A percentile compares a stretch with the other conserved stretches of the same genome.
Conservation (phyloP, 2,329 filamentous ascomycete genomes). For the Aschersonia sp. region DNA sequence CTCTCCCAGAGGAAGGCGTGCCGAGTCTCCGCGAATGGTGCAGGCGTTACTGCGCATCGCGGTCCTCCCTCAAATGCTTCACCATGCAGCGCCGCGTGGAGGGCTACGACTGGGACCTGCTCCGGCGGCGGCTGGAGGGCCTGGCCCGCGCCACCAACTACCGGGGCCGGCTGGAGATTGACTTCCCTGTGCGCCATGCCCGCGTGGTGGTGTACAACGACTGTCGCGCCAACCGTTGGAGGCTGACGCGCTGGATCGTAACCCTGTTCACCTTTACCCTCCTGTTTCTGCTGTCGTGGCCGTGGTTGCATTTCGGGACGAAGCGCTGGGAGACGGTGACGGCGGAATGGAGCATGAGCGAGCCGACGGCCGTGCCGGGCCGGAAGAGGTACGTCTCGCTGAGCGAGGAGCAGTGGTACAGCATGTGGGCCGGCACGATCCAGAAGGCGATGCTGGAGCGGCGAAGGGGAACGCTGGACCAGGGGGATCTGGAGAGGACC, state of each 20-base stretch:
- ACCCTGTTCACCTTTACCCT: conserved; percentile 54
- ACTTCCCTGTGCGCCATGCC: conserved; percentile 42
- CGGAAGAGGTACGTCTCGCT: conserved; percentile 35
- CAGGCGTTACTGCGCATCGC: conserved; percentile 47
- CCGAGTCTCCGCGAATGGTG: conserved; percentile 45
- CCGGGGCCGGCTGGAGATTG: conserved; percentile 42
- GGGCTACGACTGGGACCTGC: conserved; percentile 43
- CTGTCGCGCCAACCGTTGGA: conserved; percentile 48
- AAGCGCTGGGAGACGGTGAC: conserved; percentile 50
- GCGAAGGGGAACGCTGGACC: conserved; percentile 38
- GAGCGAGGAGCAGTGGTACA: conserved; percentile 46
- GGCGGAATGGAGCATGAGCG: conserved; percentile 38
- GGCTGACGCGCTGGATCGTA: conserved; percentile 46
- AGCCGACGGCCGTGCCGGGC: conserved; percentile 12
- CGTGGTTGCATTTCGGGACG: conserved; percentile 52
- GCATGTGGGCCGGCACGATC: conserved; percentile 47
- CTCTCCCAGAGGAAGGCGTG: conserved; percentile 14
- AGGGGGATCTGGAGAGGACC: conserved; percentile 35
- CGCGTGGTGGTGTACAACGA: conserved; percentile 50
- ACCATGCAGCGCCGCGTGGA: conserved; percentile 34
- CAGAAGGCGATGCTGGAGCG: conserved; percentile 43
- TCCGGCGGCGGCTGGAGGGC: conserved; percentile 36
- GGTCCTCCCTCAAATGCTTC: conserved; percentile 42
- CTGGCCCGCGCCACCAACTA: conserved; percentile 54
- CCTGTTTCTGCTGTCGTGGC: conserved; percentile 58